Evolutionary conservation across 1,284 basidiomycete species (phyloP).

Genomic region (Melampsora americana): DNA sequence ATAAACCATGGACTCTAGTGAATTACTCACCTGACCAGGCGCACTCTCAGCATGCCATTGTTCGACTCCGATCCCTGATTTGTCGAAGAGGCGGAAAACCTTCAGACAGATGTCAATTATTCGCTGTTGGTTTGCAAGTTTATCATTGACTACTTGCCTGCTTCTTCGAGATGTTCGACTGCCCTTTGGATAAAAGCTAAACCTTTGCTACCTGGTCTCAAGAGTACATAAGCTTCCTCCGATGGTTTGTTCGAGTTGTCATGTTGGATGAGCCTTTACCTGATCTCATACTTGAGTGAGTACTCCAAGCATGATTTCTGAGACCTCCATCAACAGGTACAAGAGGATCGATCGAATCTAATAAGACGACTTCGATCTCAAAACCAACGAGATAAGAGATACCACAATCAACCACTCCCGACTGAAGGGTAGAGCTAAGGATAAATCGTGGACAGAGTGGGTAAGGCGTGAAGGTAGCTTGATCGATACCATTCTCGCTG

Average conservation of each 20-base stretch:
- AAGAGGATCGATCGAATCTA: constrained; percentile 22
- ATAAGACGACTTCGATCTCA: constrained; percentile 38
- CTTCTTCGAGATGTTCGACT: constrained; percentile 16
- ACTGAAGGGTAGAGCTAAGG: constrained; percentile 40
- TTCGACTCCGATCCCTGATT: constrained; percentile 26
- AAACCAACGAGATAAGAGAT: constrained; percentile 41
- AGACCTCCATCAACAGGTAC: constrained; percentile 18
- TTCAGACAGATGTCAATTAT: not conserved
- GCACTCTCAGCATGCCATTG: constrained; percentile 42
- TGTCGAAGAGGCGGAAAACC: not conserved
- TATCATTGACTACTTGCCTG: not conserved
- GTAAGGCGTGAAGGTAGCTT: constrained; percentile 29
- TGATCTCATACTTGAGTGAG: constrained; percentile 20
- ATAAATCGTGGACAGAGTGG: constrained; percentile 43
- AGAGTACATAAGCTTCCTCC: no score
- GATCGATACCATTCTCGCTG: constrained; percentile 2
- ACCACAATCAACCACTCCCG: constrained; percentile 31
- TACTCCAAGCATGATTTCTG: constrained; percentile 36
- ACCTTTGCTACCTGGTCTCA: constrained; percentile 12
- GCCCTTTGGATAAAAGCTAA: constrained; percentile 33
- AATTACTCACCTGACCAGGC: constrained; percentile 25
- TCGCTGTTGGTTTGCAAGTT: no score
- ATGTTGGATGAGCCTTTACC: no score
- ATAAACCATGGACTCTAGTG: no score
- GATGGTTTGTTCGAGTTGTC: no score